Evolutionary conservation across 352 stramenopile genomes (phyloP).

Genomic region (Thraustotheca clavata): DNA sequence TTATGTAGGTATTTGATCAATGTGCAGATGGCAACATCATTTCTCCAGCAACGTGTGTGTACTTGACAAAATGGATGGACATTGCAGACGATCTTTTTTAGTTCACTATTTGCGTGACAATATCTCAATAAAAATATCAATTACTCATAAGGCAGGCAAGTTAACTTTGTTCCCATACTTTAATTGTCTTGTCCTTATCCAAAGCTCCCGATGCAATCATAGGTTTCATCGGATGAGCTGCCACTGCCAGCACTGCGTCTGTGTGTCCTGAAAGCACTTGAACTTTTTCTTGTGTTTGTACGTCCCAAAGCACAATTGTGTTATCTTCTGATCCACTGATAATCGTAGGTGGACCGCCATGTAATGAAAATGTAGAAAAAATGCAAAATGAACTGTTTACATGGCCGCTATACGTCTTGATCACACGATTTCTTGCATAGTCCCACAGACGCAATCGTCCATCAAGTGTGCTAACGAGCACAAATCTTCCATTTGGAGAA

Average conservation of each 20-base stretch:
- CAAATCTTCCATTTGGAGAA: constrained; percentile 90
- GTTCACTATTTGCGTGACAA: not conserved
- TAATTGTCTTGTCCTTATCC: constrained; percentile 63
- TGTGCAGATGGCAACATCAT: constrained; percentile 88
- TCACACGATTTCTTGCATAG: constrained; percentile 45
- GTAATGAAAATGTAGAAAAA: constrained; percentile 70
- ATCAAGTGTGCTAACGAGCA: constrained; percentile 90
- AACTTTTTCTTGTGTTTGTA: constrained; percentile 65
- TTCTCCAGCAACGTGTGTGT: constrained; percentile 84
- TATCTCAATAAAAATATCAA: constrained; percentile 5
- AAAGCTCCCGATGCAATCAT: constrained; percentile 74
- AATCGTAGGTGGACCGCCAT: constrained; percentile 40
- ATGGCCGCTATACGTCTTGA: constrained; percentile 66
- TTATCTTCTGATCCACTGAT: constrained; percentile 91
- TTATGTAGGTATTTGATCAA: constrained; percentile 75
- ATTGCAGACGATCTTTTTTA: constrained; percentile 84
- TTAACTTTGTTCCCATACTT: constrained; percentile 31
- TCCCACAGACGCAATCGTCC: constrained; percentile 88
- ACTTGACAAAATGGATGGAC: constrained; percentile 87
- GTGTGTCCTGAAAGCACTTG: constrained; percentile 61
- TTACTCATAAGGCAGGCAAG: not conserved
- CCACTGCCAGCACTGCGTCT: constrained; percentile 84
- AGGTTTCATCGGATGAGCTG: constrained; percentile 47
- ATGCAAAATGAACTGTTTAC: constrained; percentile 84
- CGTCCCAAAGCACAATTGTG: constrained; percentile 88